A percentile compares a stretch with the other conserved stretches of the same genome.
These are phyloP conservation scores for Boletus reticulatus DNA, from an alignment of 768 basidiomycete species.

Conservation along the genomic window DNA sequence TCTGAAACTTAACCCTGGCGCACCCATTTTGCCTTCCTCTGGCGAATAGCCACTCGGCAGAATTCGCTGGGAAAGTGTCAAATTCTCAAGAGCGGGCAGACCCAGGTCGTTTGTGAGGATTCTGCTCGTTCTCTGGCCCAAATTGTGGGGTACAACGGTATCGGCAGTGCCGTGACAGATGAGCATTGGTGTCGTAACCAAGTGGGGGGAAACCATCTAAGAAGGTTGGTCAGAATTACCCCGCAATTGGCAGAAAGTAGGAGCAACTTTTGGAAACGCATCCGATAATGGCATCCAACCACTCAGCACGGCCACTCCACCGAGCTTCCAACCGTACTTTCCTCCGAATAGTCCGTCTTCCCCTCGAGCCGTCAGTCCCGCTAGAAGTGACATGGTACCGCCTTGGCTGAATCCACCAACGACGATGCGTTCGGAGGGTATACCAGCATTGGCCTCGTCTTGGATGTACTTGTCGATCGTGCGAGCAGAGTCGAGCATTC, in stretches of 20 bases:
- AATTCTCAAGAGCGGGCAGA: slow-evolving; percentile 38
- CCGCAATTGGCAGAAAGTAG: background rate
- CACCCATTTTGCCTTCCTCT: slow-evolving; percentile 17
- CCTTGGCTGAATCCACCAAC: slow-evolving; percentile 92
- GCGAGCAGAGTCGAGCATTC: slow-evolving; percentile 61
- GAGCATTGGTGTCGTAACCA: slow-evolving; percentile 70
- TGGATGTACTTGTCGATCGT: slow-evolving; percentile 68
- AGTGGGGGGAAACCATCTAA: slow-evolving; percentile 62
- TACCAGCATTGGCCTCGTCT: slow-evolving; percentile 70
- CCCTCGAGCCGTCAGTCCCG: slow-evolving; percentile 46
- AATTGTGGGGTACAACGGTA: slow-evolving; percentile 60
- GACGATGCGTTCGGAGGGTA: slow-evolving; percentile 68
- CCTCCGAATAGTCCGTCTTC: slow-evolving; percentile 29
- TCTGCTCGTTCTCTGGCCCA: slow-evolving; percentile 54
- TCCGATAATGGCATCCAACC: slow-evolving; percentile 73
- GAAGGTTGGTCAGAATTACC: slow-evolving; percentile 6
- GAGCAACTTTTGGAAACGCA: slow-evolving; percentile 64
- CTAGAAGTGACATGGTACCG: slow-evolving; percentile 72
- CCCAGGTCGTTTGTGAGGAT: slow-evolving; percentile 55
- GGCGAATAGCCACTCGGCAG: slow-evolving; percentile 20
- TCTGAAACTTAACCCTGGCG: slow-evolving; percentile 61
- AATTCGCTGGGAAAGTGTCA: slow-evolving; percentile 33
- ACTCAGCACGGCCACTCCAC: slow-evolving; percentile 70
- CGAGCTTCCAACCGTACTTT: slow-evolving; percentile 55
- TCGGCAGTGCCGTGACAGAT: slow-evolving; percentile 84